Base-by-base conservation (phyloP, 768 basidiomycete species). In the Lentinus brumalis region DNA sequence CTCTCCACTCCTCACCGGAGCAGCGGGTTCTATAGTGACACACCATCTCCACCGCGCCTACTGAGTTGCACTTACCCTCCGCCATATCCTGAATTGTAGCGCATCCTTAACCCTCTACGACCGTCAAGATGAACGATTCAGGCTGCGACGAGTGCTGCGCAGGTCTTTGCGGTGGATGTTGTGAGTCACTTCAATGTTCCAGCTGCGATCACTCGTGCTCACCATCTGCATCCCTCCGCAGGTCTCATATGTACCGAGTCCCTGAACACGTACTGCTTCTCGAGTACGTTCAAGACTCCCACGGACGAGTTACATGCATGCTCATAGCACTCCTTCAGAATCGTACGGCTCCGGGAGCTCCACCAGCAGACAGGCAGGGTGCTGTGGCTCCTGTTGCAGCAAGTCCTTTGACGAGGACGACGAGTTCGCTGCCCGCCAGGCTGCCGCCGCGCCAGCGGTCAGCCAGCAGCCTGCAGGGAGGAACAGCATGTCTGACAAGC, bases 321-420 rank as follows among this genome's bases (percentile, higher is more conserved):
- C 39, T 1, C 39, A 5, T 3, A 5, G 6, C 16, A 8, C 16
- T 4, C 8, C 30, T 38, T 3, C 32, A 56, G 59, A 50, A 26
- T 14, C 35, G 4, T 61, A 29, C 16, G 44, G 55, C 6, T 30
- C 32, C 1, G 50, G 60, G 9, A 21, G 50, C 8, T 2, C 35
- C 7, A 26, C 50, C 50, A 53, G 12, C 29, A 21, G 21, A 26
- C 59, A 55, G n/a, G 61, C 61, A 4, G 61, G 61, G 18, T 62
- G 61, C 45, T 62, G 61, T 30, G 46, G 56, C 14, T 5, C 39
- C n/a, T 62, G 56, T 46, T 62, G 56, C 46, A 32, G 45, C 2
- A 35, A 53, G 18, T 62, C 61, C 21, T 62, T 62, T 51, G 61
- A 62, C 52, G 56, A 62, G 45, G 61, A 62, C 45, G 56, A 57